Conservation (phyloP, 805 yeast genomes). For the Candida sanyiensis region DNA sequence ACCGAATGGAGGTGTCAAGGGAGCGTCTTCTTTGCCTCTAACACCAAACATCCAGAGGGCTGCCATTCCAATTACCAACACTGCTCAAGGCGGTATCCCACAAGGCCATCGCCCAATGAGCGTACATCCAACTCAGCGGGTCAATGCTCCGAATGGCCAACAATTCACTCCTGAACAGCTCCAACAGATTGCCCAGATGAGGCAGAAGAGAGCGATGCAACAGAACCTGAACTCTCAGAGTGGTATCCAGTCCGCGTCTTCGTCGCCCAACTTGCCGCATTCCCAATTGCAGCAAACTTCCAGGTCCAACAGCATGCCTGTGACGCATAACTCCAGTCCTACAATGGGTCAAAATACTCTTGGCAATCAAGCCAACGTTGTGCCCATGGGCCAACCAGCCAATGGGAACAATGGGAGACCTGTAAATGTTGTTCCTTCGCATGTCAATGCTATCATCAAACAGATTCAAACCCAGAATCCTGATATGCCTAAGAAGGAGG, state of each 20-base stretch:
- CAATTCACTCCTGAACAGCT: constrained; percentile 57
- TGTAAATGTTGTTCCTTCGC: constrained; percentile 33
- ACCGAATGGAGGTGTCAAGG: constrained; percentile 5
- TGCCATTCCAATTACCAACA: constrained; percentile 1
- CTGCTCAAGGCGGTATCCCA: constrained; percentile 3
- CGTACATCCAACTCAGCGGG: constrained; percentile 8
- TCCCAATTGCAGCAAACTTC: constrained; percentile 8
- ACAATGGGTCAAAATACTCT: constrained; percentile 10
- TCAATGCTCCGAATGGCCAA: constrained; percentile 41
- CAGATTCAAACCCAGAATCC: constrained; percentile 66
- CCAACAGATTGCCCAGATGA: constrained; percentile 47
- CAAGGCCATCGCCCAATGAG: not conserved
- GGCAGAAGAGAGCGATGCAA: constrained; percentile 21
- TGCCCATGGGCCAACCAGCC: constrained; percentile 1
- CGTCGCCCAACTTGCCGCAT: constrained; percentile 16
- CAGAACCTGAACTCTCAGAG: constrained; percentile 3
- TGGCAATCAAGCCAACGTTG: too few species aligned
- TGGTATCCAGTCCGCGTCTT: constrained; percentile 8
- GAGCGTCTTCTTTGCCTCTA: constrained; percentile 17
- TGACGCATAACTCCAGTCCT: constrained; percentile 11
- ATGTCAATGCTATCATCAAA: constrained; percentile 58
- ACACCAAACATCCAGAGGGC: constrained; percentile 10
- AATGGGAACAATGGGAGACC: not conserved
- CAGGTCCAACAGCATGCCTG: constrained; percentile 22
- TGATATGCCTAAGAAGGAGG: constrained; percentile 54